A percentile compares a stretch with the other conserved stretches of the same genome.
phyloP scores from a whole-genome alignment of 176 grass and related monocot genomes.

The Aegilops sharonensis region DNA sequence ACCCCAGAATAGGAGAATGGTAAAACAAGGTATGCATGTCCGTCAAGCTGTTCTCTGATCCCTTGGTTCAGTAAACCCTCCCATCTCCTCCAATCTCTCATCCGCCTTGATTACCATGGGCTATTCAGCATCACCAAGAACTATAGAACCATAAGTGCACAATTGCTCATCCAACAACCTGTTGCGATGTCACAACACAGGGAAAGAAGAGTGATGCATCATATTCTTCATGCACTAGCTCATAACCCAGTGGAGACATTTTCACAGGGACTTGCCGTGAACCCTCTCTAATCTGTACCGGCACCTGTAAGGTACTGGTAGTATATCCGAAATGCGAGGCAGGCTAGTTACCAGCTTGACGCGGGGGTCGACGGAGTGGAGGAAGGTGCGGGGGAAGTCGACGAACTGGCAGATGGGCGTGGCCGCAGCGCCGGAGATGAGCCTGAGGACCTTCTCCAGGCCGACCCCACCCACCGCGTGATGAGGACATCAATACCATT shows the following conservation, averaged over 20 bases:
- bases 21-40: not conserved
- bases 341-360: constrained; percentile 79
- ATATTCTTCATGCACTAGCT: not conserved
- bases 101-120: not conserved
- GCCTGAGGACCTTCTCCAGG: constrained; percentile 58
- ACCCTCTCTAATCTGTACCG: not conserved
- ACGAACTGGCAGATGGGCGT: constrained; percentile 76
- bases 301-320: not conserved
- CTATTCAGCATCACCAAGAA: not conserved
- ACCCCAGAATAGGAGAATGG: not conserved
- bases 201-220: not conserved
- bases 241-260: not conserved
- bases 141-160: not conserved
- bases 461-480: too few species aligned
- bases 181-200: not conserved
- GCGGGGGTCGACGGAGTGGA: constrained; percentile 86
- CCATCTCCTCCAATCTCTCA: not conserved
- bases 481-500: too few species aligned
- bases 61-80: not conserved
- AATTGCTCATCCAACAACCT: not conserved
- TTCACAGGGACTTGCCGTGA: not conserved
- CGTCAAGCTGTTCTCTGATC: not conserved
- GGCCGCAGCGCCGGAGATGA: constrained; percentile 67
- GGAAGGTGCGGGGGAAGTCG: constrained; percentile 78
- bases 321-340: not conserved